These are phyloP conservation scores for Pichia sp. DNA, from an alignment of 1,139 yeast genomes.

Conservation along the genomic window DNA sequence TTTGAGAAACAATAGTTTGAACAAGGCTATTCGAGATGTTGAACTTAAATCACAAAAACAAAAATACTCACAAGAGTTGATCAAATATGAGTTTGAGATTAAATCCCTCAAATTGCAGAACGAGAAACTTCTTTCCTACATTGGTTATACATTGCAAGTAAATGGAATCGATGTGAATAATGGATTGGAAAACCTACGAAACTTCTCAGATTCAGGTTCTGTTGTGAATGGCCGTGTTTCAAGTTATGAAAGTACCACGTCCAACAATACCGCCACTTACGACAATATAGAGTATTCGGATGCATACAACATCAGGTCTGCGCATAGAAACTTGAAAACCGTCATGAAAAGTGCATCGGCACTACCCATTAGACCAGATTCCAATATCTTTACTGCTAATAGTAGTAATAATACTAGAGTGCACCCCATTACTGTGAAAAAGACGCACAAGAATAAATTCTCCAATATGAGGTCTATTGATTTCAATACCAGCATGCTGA, in stretches of 20 bases:
- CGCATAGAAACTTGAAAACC: slow-evolving; percentile 33
- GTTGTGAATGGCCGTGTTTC: slow-evolving; percentile 15
- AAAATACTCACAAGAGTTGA: slow-evolving; percentile 46
- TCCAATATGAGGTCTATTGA: not conserved
- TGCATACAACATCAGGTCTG: slow-evolving; percentile 45
- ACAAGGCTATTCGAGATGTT: slow-evolving; percentile 30
- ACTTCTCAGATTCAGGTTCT: slow-evolving; percentile 3
- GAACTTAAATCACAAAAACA: slow-evolving; percentile 25
- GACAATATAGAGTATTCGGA: slow-evolving; percentile 47
- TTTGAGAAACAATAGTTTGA: slow-evolving; percentile 23
- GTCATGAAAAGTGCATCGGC: slow-evolving; percentile 37
- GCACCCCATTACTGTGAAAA: slow-evolving; percentile 1
- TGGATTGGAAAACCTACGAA: not conserved
- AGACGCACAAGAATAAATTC: not conserved
- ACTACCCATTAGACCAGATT: slow-evolving; percentile 32
- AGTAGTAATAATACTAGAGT: not conserved
- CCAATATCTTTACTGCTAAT: not conserved
- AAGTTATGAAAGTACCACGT: not conserved
- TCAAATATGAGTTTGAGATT: slow-evolving; percentile 50
- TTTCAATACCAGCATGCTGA: not conserved
- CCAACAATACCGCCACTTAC: slow-evolving; percentile 2
- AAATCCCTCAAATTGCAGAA: slow-evolving; percentile 52
- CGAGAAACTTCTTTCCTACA: slow-evolving; percentile 52
- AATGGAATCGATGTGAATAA: slow-evolving; percentile 19
- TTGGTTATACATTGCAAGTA: slow-evolving; percentile 54